phyloP scores from a whole-genome alignment of 208 protist genomes.

The Herpetomonas samuelpessoai region DNA sequence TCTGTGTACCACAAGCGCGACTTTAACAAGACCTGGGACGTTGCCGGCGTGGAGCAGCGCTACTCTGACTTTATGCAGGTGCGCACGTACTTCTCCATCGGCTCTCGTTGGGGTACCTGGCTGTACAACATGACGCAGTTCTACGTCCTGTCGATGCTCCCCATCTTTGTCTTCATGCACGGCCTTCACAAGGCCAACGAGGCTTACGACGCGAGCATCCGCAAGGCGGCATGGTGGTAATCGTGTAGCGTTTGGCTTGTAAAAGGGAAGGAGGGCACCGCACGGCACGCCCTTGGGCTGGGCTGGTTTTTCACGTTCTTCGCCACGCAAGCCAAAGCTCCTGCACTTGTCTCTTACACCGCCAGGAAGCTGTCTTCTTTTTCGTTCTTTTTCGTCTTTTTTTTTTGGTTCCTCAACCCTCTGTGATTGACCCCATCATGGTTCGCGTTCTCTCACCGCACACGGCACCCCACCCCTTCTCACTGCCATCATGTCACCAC shows the following conservation, averaged over 20 bases:
- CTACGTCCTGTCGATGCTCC: conserved; percentile 83
- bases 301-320: no score
- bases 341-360: no score
- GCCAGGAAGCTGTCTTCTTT: no score
- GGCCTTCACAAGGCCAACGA: conserved; percentile 77
- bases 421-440: no score
- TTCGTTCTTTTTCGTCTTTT: no score
- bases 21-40: conserved; percentile 91
- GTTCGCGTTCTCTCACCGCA: no score
- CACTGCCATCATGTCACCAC: no score
- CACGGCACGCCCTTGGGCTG: no score
- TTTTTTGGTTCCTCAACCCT: no score
- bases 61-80: conserved; percentile 90
- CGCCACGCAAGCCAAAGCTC: no score
- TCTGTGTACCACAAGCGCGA: conserved; percentile 91
- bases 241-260: neutral
- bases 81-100: conserved; percentile 87
- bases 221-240: conserved; percentile 88
- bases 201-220: conserved; percentile 85
- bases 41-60: conserved; percentile 85
- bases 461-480: no score
- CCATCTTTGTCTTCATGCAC: conserved; percentile 82
- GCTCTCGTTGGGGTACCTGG: conserved; percentile 87
- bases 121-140: conserved; percentile 89
- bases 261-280: no score